Percentiles rank a stretch among this genome's conserved stretches.
These are phyloP conservation scores for Haplosporangium sp. DNA, from an alignment of 371 early-diverging fungal species.

Conservation along the genomic window DNA sequence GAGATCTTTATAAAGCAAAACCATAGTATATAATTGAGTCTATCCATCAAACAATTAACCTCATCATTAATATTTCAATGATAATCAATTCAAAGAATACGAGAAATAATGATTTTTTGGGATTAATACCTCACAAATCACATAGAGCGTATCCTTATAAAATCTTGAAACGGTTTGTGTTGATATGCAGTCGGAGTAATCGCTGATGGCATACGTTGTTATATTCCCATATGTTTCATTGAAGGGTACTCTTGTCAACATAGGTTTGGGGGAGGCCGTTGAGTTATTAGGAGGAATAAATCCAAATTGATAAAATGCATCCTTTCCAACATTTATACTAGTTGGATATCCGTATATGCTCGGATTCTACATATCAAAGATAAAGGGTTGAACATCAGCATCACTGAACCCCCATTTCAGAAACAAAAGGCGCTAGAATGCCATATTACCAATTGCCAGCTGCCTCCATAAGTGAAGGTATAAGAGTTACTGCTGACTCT, in stretches of 20 bases:
- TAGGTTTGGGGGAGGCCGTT: background rate
- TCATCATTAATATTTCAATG: no score
- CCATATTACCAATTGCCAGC: conserved; percentile 4
- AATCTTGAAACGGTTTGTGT: background rate
- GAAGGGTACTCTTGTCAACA: conserved; percentile 3
- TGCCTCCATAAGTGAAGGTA: background rate
- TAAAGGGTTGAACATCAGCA: background rate
- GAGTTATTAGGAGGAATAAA: background rate
- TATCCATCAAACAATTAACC: no score
- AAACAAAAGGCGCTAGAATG: background rate
- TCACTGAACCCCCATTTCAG: background rate
- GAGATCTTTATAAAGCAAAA: background rate
- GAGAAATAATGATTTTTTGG: no score
- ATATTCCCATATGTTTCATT: background rate
- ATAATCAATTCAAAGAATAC: no score
- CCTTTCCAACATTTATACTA: background rate
- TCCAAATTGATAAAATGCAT: background rate
- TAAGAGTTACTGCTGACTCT: no score
- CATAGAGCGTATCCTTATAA: background rate
- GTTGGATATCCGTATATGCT: background rate
- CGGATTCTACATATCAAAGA: background rate
- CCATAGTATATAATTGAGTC: no score
- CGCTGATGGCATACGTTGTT: no score
- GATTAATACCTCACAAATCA: conserved; percentile 1
- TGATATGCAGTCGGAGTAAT: no score